Percentiles rank a stretch among this genome's conserved stretches.
Conservation (phyloP, 169 alveolate species). For the Cryptosporidium canis region DNA sequence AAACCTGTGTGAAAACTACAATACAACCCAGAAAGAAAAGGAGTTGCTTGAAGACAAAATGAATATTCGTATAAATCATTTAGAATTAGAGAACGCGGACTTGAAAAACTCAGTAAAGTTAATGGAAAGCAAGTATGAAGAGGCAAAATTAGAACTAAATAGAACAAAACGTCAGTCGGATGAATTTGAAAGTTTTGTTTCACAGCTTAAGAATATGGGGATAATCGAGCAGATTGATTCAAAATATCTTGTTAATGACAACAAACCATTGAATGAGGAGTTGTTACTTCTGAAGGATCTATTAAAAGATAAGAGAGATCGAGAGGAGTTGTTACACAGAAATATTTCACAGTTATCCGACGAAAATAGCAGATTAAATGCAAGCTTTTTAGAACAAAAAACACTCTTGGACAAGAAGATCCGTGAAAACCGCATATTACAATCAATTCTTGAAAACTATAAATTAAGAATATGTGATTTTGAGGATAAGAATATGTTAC, state of each 20-base stretch:
- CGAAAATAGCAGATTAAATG: slow-evolving; percentile 8
- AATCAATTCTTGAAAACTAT: slow-evolving; percentile 52
- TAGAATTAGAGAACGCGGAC: slow-evolving; percentile 10
- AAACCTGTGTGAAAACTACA: neutral
- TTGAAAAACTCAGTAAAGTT: neutral
- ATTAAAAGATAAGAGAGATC: slow-evolving; percentile 60
- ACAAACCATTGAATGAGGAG: slow-evolving; percentile 33
- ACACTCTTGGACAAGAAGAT: neutral
- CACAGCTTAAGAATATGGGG: slow-evolving; percentile 39
- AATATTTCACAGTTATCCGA: slow-evolving; percentile 21
- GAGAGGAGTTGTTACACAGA: slow-evolving; percentile 37
- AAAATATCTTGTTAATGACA: slow-evolving; percentile 16
- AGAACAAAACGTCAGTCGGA: slow-evolving; percentile 2
- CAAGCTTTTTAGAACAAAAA: neutral
- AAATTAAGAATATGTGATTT: slow-evolving; percentile 14
- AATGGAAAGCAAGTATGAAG: neutral
- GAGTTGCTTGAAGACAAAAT: neutral
- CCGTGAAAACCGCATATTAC: slow-evolving; percentile 34
- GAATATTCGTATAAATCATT: neutral
- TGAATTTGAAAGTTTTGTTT: slow-evolving; percentile 12
- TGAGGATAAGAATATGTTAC: slow-evolving; percentile 27
- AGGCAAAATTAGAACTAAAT: slow-evolving; percentile 16
- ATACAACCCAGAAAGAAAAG: neutral
- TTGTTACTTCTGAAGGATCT: slow-evolving; percentile 22
- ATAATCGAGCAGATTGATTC: slow-evolving; percentile 18